Base-by-base conservation (phyloP, 495 filamentous ascomycete species). In the Podospora pseudoanserina region DNA sequence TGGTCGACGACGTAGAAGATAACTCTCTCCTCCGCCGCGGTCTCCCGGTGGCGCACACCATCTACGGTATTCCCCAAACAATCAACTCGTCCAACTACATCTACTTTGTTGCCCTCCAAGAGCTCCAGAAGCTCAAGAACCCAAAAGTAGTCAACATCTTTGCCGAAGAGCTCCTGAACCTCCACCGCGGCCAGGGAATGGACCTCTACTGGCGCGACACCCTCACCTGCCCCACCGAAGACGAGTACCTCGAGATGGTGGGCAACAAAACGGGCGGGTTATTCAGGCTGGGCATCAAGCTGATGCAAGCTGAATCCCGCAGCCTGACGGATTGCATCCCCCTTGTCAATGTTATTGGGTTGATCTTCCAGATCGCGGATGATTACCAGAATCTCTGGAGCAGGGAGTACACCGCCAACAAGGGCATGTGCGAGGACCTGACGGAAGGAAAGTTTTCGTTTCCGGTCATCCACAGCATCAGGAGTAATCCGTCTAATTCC, bases 381-480 rank as follows among this genome's bases (percentile, higher is more conserved):
- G 95, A 99, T 82, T 97, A 97, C 81, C 86, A 92, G 68, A 99
- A 99, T 76, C 87, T 99, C 20, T 90, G 80, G 59, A 87, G 84
- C 64, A 78, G 77, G 28, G 84, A 87, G 68, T 97, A 97, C 80
- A 88, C 90, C 60, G 81, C 88, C 60, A 94, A 95, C 72, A 99
- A 98, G 82, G 96, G 95, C 66, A 87, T 97, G 69, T 97, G 92
- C 78, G 95, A 99, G 82, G 95, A 99, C 77, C 79, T 99, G 69
- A 97, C 94, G 0, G 95, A 99, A 81, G 95, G 95, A 56, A 99
- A 99, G 85, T 99, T 98, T 82, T 94, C 90, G 28, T 98, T 96
- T 75, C 94, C 94, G 5, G 91, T 99, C 72, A 97, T 99, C 68
- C 94, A 99, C 79, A 90, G 90, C 76, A 96, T 99, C 70, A 91